phyloP scores from a whole-genome alignment of 2,329 filamentous ascomycete genomes.

The Fusarium torreyae region DNA sequence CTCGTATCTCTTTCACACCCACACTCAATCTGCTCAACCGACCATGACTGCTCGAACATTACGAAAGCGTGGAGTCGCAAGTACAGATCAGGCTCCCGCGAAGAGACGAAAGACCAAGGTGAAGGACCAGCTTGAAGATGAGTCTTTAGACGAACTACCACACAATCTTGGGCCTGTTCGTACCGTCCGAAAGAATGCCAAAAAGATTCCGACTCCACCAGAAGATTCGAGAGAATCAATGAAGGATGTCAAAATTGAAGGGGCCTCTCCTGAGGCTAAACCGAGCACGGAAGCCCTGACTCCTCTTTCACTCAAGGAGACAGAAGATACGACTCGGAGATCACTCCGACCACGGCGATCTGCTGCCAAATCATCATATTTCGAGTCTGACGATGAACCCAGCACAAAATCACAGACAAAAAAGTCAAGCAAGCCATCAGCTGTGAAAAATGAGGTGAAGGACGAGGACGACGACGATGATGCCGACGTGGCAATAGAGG shows the following conservation, averaged over 20 bases:
- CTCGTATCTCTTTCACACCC: conserved; percentile 4
- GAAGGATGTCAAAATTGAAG: conserved; percentile 7
- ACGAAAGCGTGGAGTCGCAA: conserved; percentile 28
- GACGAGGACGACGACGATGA: conserved; percentile 22
- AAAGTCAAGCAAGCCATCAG: conserved; percentile 7
- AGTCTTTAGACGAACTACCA: conserved; percentile 33
- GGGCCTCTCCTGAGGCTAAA: conserved; percentile 4
- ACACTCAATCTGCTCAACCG: not conserved
- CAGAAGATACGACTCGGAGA: conserved; percentile 15
- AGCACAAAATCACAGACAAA: not conserved
- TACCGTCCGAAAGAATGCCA: conserved; percentile 7
- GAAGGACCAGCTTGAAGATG: not conserved
- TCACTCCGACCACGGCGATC: conserved; percentile 34
- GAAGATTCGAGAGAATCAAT: not conserved
- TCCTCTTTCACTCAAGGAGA: not conserved
- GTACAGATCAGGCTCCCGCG: not conserved
- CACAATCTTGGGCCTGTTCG: conserved; percentile 39
- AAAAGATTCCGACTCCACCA: conserved; percentile 4
- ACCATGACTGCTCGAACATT: conserved; percentile 34
- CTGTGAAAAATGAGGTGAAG: conserved; percentile 35
- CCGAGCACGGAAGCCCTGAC: not conserved
- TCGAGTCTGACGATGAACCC: conserved; percentile 44
- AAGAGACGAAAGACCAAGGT: conserved; percentile 28
- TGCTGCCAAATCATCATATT: conserved; percentile 34
- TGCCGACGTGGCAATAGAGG: conserved; percentile 6